Evolutionary conservation across 2,329 filamentous ascomycete species (phyloP), one percentile per base, ranked within the genome.

Genomic region (Orbilia ellipsospora): DNA sequence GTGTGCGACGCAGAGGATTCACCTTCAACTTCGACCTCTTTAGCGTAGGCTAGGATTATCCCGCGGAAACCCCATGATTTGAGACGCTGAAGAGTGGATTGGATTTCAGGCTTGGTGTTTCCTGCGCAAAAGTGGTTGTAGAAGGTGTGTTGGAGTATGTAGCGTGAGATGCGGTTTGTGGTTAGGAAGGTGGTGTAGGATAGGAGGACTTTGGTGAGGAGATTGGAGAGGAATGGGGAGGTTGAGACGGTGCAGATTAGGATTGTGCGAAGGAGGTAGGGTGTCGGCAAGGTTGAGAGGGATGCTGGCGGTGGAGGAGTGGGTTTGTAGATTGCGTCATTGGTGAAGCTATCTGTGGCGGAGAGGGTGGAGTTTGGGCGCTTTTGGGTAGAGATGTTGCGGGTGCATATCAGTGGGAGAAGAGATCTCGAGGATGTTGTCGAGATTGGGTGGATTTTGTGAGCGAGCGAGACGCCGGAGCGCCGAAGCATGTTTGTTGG

Each of bases 121-220:
- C 94, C 94, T 0, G 92, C 92, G 82, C 94, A 97, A 82, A 96
- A 97, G 80, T 97, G 94, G 23, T 89, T 89, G 81, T 97, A 97
- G 80, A 97, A 93, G 0, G 92, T 96, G 80, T 89, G 88, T 81
- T 93, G 93, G 59, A 97, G 85, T 50, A 93, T 81, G 73, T 85
- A 87, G 51, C 89, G 87, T 15, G 96, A 85, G 0, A 94, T 55
- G 0, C 88, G 88, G 81, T 96, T 97, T 62, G 54, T 28, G 42
- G 73, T 76, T 40, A 76, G 60, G 48, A 76, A 69, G 13, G 10
- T 31, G 44, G 73, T 63, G 56, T 70, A 76, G 31, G 59, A 59
- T 13, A 76, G 73, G 13, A 76, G 55, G n/a, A 66, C 8, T 15
- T 65, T 76, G 10, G 73, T 76, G 36, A 76, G 73, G 7, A 70